phyloP scores from a whole-genome alignment of 345 rosid species.

The Physaria fendleri region DNA sequence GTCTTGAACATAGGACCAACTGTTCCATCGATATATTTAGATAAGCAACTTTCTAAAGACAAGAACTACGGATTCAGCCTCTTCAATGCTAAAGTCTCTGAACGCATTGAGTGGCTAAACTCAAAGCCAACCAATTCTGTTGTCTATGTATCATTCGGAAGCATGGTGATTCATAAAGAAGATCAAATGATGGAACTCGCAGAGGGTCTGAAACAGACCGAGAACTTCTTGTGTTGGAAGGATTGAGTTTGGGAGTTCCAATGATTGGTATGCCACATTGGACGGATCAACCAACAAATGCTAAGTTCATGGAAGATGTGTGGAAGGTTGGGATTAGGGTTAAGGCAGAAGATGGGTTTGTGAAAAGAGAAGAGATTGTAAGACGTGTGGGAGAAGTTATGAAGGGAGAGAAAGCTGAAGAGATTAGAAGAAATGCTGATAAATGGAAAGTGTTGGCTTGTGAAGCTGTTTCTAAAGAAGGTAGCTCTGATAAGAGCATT shows the following conservation, averaged over 20 bases:
- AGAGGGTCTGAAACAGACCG: conserved; percentile 31
- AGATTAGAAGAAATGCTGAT: conserved; percentile 34
- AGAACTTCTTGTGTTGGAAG: conserved; percentile 25
- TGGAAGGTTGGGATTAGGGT: conserved; percentile 44
- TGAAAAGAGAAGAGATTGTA: conserved; percentile 39
- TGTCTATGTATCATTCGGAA: conserved; percentile 52
- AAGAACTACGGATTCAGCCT: conserved; percentile 43
- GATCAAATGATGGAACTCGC: conserved; percentile 52
- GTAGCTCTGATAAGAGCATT: conserved; percentile 46
- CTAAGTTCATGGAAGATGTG: conserved; percentile 38
- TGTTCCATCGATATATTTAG: conserved; percentile 46
- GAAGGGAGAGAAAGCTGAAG: conserved; percentile 40
- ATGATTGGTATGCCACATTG: conserved; percentile 38
- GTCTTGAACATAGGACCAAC: conserved; percentile 44
- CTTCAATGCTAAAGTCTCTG: conserved; percentile 34
- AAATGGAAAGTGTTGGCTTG: conserved; percentile 50
- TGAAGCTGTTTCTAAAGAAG: conserved; percentile 46
- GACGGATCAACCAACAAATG: conserved; percentile 31
- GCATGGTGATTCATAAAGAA: conserved; percentile 37
- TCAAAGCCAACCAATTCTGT: conserved; percentile 42
- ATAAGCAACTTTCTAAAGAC: conserved; percentile 37
- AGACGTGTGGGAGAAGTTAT: conserved; percentile 43
- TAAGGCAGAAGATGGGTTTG: conserved; percentile 26
- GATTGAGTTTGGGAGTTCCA: conserved; percentile 31
- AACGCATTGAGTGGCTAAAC: conserved; percentile 44